Percentiles rank a stretch among this genome's conserved stretches.
phyloP scores from a whole-genome alignment of 352 stramenopile species.

The Halophytophthora polymorphica region DNA sequence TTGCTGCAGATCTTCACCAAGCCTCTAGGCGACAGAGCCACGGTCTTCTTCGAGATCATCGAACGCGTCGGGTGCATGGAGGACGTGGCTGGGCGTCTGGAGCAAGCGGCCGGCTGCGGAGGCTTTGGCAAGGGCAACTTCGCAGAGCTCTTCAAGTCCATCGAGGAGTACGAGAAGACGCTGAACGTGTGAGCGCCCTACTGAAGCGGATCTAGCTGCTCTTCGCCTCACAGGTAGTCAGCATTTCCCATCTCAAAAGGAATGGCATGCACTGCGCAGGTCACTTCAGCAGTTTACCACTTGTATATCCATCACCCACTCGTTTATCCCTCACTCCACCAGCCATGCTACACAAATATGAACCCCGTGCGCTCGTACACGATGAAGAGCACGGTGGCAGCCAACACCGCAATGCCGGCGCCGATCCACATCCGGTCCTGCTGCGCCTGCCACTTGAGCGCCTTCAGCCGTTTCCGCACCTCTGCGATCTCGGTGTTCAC shows the following conservation, averaged over 20 bases:
- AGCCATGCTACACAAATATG: conserved; percentile 43
- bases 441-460: conserved; percentile 65
- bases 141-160: conserved; percentile 90
- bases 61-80: conserved; percentile 90
- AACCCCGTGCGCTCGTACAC: conserved; percentile 74
- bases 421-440: conserved; percentile 81
- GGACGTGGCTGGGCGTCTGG: conserved; percentile 56
- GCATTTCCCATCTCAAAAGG: too few relatives aligned
- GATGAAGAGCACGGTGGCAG: conserved; percentile 69
- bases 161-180: conserved; percentile 88
- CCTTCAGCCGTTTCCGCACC: conserved; percentile 60
- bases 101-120: conserved; percentile 78
- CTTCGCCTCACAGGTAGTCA: too few relatives aligned
- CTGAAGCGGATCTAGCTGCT: too few relatives aligned
- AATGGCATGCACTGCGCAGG: too few relatives aligned
- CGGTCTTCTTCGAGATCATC: conserved; percentile 92
- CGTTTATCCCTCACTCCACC: background rate
- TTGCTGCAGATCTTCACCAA: conserved; percentile 93
- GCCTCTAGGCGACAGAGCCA: conserved; percentile 80
- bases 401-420: conserved; percentile 53
- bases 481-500: conserved; percentile 55
- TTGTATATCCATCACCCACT: too few relatives aligned
- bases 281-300: conserved; percentile 4
- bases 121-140: conserved; percentile 94
- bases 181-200: conserved; percentile 57